Base-by-base conservation (phyloP, 805 yeast species). In the Saccharomyces eubayanus region DNA sequence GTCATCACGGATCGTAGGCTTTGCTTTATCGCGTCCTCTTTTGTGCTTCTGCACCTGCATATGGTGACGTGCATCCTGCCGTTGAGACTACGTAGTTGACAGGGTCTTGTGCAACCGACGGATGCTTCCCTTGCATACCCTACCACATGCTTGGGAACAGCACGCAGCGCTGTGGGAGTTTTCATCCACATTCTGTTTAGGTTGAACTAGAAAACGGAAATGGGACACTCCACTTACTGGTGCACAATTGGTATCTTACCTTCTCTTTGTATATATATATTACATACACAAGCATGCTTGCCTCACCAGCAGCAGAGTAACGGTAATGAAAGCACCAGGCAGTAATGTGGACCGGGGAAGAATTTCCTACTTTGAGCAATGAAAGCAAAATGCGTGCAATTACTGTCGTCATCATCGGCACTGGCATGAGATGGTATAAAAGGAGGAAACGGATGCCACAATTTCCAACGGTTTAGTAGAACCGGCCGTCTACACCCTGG, bases 381-480 rank as follows among this genome's bases (percentile, higher is more conserved):
- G 76, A 75, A 1, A 67, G 70, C 53, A 68, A 71, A 56, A 69
- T 75, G 36, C 78, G 78, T 28, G 76, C 75, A 6, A 66, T 82
- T 50, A 83, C 84, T 30, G 64, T 73, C 54, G 72, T 81, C 20
- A 64, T 73, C 54, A 73, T 81, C 20, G 87, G 87, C 5, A 73
- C 83, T 1, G 87, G 87, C 47, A 81, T 85, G 31, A 76, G 74
- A 58, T 82, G 85, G 85, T 71, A n/a, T 55, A 71, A 74, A 41
- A 46, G 3, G 56, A 58, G 5, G 70, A 65, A 31, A 60, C 57
- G 2, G 60, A 62, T 5, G 57, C 59, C 2, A 60, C 55, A 11
- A 61, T 71, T 57, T 67, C 71, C 41, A 54, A 67, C 2, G 62
- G 62, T 9, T 60, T 75, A n/a, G 68, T 73, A 2, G 67, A 61